These are phyloP conservation scores for Penicillium sp. DNA, from an alignment of 2,329 filamentous ascomycete genomes.

Conservation along the genomic window DNA sequence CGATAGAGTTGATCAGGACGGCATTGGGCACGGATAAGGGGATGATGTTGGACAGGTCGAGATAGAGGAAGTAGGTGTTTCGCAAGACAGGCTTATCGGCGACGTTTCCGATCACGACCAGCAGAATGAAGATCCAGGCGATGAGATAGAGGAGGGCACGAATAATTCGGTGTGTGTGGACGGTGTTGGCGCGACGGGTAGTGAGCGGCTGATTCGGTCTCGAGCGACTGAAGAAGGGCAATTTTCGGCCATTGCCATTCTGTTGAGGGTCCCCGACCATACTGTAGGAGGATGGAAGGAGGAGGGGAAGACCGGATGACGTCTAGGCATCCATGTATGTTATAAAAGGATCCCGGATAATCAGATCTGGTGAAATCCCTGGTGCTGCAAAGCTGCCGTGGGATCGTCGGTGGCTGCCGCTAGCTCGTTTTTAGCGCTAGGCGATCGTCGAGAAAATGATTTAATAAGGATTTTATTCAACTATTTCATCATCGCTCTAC, in stretches of 20 bases:
- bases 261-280: slow-evolving; percentile 14
- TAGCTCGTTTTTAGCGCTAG: slow-evolving; percentile 7
- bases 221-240: slow-evolving; percentile 27
- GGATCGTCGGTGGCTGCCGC: slow-evolving; percentile 27
- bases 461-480: no score
- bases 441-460: background rate
- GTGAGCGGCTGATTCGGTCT: slow-evolving; percentile 25
- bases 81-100: slow-evolving; percentile 60
- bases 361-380: background rate
- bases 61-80: slow-evolving; percentile 77
- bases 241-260: slow-evolving; percentile 23
- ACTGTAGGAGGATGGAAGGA: background rate
- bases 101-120: slow-evolving; percentile 77
- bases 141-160: slow-evolving; percentile 70
- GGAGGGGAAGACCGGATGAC: slow-evolving; percentile 6
- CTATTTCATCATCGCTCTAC: no score
- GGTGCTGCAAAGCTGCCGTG: background rate
- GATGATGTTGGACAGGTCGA: slow-evolving; percentile 80
- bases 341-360: background rate
- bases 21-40: slow-evolving; percentile 69
- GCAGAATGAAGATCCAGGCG: slow-evolving; percentile 72
- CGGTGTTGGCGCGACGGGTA: slow-evolving; percentile 31
- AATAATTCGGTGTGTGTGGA: slow-evolving; percentile 60
- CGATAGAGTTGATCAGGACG: slow-evolving; percentile 79
- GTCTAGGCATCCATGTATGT: slow-evolving; percentile 5